Conservation (phyloP, 1,284 basidiomycete genomes). For the Cutaneotrichosporon sp. region DNA sequence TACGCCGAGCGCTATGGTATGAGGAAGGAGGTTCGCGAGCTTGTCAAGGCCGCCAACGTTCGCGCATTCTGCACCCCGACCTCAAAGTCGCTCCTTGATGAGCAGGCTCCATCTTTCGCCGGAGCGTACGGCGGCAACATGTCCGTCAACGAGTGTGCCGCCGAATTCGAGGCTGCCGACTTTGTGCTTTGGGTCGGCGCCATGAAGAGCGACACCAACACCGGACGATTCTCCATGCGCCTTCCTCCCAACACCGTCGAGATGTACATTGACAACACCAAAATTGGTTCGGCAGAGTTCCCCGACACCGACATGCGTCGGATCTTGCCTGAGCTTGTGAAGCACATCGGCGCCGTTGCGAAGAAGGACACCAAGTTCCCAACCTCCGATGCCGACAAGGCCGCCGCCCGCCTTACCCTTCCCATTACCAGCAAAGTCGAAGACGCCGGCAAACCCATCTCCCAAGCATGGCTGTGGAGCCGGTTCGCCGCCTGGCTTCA, state of each 20-base stretch:
- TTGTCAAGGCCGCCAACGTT: slow-evolving; percentile 66
- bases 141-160: slow-evolving; percentile 64
- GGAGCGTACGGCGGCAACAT: slow-evolving; percentile 80
- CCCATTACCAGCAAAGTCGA: slow-evolving; percentile 21
- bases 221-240: slow-evolving; percentile 51
- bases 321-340: slow-evolving; percentile 48
- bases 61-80: slow-evolving; percentile 60
- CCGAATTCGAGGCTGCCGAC: slow-evolving; percentile 74
- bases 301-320: slow-evolving; percentile 50
- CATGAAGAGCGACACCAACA: slow-evolving; percentile 82
- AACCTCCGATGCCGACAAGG: slow-evolving; percentile 24
- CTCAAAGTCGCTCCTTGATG: slow-evolving; percentile 81
- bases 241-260: slow-evolving; percentile 57
- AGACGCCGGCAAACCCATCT: slow-evolving; percentile 49
- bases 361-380: slow-evolving; percentile 22
- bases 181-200: slow-evolving; percentile 79
- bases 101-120: slow-evolving; percentile 73
- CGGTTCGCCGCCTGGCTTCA: slow-evolving; percentile 72
- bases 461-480: slow-evolving; percentile 83
- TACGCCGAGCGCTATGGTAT: slow-evolving; percentile 78
- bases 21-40: slow-evolving; percentile 61
- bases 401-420: slow-evolving; percentile 26
- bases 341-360: slow-evolving; percentile 34
- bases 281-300: slow-evolving; percentile 54
- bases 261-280: slow-evolving; percentile 76